Evolutionary conservation across 306 rosid genomes (phyloP).

Genomic region (Trifolium pratense): DNA sequence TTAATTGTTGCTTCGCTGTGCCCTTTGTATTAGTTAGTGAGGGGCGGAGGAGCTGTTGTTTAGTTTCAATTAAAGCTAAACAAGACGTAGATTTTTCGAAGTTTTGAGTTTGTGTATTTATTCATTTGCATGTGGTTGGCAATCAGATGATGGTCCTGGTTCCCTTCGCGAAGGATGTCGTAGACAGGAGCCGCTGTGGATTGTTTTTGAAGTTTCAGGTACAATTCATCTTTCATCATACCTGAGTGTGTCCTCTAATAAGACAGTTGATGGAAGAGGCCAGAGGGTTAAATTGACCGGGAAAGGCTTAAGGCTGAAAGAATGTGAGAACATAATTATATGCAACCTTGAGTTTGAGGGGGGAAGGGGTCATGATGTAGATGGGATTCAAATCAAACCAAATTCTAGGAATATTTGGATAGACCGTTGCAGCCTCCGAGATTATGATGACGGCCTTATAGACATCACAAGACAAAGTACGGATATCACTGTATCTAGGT

Average conservation of each 20-base stretch:
- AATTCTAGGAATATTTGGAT: constrained; percentile 92
- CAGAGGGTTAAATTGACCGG: constrained; percentile 78
- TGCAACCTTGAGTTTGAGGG: constrained; percentile 98
- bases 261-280: constrained; percentile 93
- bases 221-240: constrained; percentile 69
- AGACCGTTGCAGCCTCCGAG: constrained; percentile 87
- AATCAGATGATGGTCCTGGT: constrained; percentile 78
- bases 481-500: constrained; percentile 89
- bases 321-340: constrained; percentile 83
- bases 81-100: not conserved
- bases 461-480: constrained; percentile 94
- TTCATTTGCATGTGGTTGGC: not conserved
- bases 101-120: not conserved
- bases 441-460: constrained; percentile 89
- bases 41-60: no score
- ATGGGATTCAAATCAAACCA: constrained; percentile 94
- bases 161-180: constrained; percentile 79
- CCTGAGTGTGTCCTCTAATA: constrained; percentile 70
- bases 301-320: constrained; percentile 89
- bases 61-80: not conserved
- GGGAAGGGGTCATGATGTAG: constrained; percentile 95
- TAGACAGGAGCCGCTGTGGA: constrained; percentile 70
- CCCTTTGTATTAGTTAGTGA: no score
- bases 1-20: no score
- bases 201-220: constrained; percentile 72